A percentile compares a stretch with the other conserved stretches of the same genome.
These are phyloP conservation scores for Magnaporthiopsis incrustans DNA, from an alignment of 2,329 filamentous ascomycete species.

Conservation along the genomic window DNA sequence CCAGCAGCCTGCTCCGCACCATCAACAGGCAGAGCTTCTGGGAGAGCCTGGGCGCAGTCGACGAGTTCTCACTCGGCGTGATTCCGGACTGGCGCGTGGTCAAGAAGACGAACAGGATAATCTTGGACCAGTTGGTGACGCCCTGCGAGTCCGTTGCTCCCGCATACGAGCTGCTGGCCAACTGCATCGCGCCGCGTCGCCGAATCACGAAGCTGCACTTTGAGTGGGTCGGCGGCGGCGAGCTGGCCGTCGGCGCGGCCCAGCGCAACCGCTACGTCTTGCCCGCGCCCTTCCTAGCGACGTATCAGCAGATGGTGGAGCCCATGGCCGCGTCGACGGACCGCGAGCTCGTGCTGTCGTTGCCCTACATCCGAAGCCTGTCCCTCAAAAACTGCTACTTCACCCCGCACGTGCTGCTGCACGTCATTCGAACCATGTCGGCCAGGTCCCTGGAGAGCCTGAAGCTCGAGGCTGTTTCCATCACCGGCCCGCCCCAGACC, in stretches of 20 bases:
- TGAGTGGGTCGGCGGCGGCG: conserved; percentile 61
- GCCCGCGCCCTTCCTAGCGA: conserved; percentile 47
- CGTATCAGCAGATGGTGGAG: conserved; percentile 20
- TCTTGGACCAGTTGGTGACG: conserved; percentile 31
- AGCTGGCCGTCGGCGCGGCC: conserved; percentile 53
- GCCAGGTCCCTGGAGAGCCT: conserved; percentile 39
- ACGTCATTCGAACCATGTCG: conserved; percentile 41
- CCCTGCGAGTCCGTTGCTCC: conserved; percentile 15
- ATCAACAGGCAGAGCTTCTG: conserved; percentile 54
- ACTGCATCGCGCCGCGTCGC: conserved; percentile 36
- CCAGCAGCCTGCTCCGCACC: conserved; percentile 49
- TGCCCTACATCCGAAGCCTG: conserved; percentile 50
- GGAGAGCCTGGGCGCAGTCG: conserved; percentile 45
- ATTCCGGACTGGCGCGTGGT: conserved; percentile 60
- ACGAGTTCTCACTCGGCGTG: conserved; percentile 48
- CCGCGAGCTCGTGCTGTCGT: conserved; percentile 12
- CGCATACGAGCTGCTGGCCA: conserved; percentile 44
- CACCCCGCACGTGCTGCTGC: conserved; percentile 47
- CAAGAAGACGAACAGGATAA: conserved; percentile 39
- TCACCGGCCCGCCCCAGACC: conserved; percentile 35
- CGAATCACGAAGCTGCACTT: conserved; percentile 53
- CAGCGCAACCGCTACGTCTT: conserved; percentile 56
- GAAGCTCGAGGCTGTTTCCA: conserved; percentile 55
- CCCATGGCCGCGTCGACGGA: conserved; percentile 21
- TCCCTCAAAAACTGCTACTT: conserved; percentile 64